A percentile compares a stretch with the other conserved stretches of the same genome.
Evolutionary conservation across 495 filamentous ascomycete species (phyloP).

Genomic region (Emericellopsis terricola): DNA sequence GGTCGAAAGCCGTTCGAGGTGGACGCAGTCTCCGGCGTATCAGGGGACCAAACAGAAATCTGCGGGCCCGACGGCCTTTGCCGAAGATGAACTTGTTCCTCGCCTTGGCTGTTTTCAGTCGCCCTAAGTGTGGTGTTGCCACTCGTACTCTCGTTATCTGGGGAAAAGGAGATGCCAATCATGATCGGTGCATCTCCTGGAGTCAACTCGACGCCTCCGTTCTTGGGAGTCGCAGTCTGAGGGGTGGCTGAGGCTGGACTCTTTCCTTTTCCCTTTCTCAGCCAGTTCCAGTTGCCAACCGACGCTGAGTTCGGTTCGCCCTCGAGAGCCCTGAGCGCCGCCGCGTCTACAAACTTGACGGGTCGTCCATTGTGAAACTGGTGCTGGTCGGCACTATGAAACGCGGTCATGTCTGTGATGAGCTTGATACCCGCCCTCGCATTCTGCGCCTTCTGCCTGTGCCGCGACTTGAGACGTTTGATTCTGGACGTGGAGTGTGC

Average conservation of each 20-base stretch:
- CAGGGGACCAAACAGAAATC: conserved; percentile 42
- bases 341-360: conserved; percentile 28
- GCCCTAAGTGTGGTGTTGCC: too few relatives aligned
- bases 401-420: conserved; percentile 36
- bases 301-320: conserved; percentile 20
- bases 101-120: too few relatives aligned
- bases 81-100: conserved; percentile 23
- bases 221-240: too few relatives aligned
- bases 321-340: conserved; percentile 30
- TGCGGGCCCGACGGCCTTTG: conserved; percentile 20
- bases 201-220: conserved; percentile 58
- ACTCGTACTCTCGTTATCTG: conserved; percentile 33
- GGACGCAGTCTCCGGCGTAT: conserved; percentile 19
- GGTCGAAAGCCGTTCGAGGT: conserved; percentile 12
- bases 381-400: conserved; percentile 4
- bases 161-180: conserved; percentile 60
- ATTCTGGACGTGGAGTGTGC: conserved; percentile 19
- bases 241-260: conserved; percentile 9
- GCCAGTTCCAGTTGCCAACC: conserved; percentile 23
- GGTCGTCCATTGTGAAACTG: conserved; percentile 10
- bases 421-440: conserved; percentile 44
- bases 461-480: conserved; percentile 24
- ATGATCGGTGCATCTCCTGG: conserved; percentile 59
- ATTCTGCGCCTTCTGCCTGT: conserved; percentile 35
- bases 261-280: conserved; percentile 14